Evolutionary conservation across 2,329 filamentous ascomycete genomes (phyloP), one percentile per base, ranked within the genome.

Genomic region (Curvularia hawaiiensis): DNA sequence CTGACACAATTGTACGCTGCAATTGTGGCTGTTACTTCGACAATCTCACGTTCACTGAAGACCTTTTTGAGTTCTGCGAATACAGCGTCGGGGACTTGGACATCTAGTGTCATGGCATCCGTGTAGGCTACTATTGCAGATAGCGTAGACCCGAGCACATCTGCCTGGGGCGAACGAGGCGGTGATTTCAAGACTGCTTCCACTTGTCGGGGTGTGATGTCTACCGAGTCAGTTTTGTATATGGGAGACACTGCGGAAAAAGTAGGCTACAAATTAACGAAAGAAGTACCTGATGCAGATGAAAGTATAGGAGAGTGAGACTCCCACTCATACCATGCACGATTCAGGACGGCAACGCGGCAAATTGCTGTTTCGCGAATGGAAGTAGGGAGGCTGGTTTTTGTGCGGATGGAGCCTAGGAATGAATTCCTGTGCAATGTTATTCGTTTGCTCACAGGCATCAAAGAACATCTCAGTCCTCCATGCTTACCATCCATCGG

Each of bases 1-100:
- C 89, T 92, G 16, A 96, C 91, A 71, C 90, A 93, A 73, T 96
- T 96, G 74, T 96, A 96, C 53, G 85, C 87, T 12, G 90, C 90
- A 54, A 91, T 84, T 22, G 90, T 93, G 31, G 89, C 86, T 44
- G 90, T 93, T 61, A 95, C 83, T 79, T 96, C 92, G 14, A 96
- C 90, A 50, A 94, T 81, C 77, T 93, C 89, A 69, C 84, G 82
- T 60, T 93, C 89, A 24, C 72, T 82, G 64, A 93, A 92, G 35
- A 83, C 69, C 12, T 62, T 73, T 77, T 83, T 88, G 62, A 96
- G 64, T 64, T 79, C 77, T 30, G 73, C 84, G 77, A 94, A 94
- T 1, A 90, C 84, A 56, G 79, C 83, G 48, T 95, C 88, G 12
- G 79, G 76, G 7, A 96, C 91, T 50, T 82, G 79, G 0, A 94